phyloP scores from a whole-genome alignment of 208 protist species.

The Borovskyia barvae region DNA sequence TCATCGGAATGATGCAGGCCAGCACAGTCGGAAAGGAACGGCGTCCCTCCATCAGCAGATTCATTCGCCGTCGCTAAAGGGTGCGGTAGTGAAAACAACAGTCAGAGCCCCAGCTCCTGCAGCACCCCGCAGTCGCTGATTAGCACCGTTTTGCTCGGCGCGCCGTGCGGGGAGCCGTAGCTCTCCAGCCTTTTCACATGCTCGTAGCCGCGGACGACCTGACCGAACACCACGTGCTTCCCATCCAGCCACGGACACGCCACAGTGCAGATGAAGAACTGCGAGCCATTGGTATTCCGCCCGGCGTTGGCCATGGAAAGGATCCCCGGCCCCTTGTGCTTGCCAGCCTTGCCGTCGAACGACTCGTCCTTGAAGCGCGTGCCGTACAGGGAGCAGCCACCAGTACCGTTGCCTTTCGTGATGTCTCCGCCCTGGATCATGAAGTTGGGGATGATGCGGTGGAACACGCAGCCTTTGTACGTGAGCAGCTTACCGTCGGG shows the following conservation, averaged over 20 bases:
- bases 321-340: conserved; percentile 80
- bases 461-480: conserved; percentile 93
- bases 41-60: no score
- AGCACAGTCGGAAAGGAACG: no score
- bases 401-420: conserved; percentile 91
- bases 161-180: conserved; percentile 68
- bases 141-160: conserved; percentile 46
- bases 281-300: conserved; percentile 91
- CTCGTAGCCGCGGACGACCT: conserved; percentile 85
- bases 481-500: conserved; percentile 85
- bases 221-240: conserved; percentile 96
- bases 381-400: conserved; percentile 94
- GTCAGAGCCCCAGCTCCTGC: conserved; percentile 32
- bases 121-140: conserved; percentile 77
- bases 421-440: conserved; percentile 97
- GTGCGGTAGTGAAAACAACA: background rate
- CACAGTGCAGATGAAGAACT: conserved; percentile 93
- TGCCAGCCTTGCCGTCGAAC: conserved; percentile 88
- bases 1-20: no score
- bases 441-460: conserved; percentile 94
- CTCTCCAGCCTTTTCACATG: conserved; percentile 76
- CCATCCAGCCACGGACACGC: conserved; percentile 88
- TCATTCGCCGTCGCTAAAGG: background rate
- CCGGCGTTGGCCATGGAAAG: conserved; percentile 94
- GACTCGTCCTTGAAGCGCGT: conserved; percentile 94